These are phyloP conservation scores for Fusarium drepaniforme DNA, from an alignment of 2,329 filamentous ascomycete species.

Conservation along the genomic window DNA sequence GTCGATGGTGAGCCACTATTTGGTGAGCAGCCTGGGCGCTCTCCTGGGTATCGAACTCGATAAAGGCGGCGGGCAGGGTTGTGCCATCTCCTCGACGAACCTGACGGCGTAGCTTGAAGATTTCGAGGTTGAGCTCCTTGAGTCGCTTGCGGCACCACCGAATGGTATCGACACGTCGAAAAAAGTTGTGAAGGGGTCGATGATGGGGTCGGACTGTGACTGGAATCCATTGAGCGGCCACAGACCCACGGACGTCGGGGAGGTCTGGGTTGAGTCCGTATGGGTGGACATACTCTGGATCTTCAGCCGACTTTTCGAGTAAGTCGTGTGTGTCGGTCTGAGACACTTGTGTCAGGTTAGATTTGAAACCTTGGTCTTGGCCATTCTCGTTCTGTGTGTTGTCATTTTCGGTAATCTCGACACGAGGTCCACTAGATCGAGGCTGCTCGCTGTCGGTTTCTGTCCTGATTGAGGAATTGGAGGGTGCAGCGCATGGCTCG, in stretches of 20 bases:
- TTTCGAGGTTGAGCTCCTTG: conserved; percentile 54
- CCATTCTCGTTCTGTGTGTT: neutral
- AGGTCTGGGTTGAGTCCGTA: conserved; percentile 51
- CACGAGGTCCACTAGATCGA: neutral
- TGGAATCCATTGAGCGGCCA: conserved; percentile 81
- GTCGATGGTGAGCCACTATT: conserved; percentile 86
- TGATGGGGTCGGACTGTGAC: conserved; percentile 83
- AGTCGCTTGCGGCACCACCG: conserved; percentile 79
- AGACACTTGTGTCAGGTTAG: conserved; percentile 25
- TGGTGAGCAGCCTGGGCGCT: conserved; percentile 91
- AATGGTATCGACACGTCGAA: conserved; percentile 95
- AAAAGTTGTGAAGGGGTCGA: conserved; percentile 73
- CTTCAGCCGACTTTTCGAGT: conserved; percentile 41
- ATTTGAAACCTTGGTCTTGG: conserved; percentile 20
- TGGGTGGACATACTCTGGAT: conserved; percentile 52
- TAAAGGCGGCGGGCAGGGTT: conserved; percentile 83
- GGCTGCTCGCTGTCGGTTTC: conserved; percentile 22
- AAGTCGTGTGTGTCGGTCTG: conserved; percentile 19
- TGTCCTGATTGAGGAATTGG: conserved; percentile 25
- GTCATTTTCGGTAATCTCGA: conserved; percentile 17
- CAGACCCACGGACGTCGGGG: conserved; percentile 58
- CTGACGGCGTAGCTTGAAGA: conserved; percentile 77
- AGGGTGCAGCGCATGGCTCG: conserved; percentile 22
- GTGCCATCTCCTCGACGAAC: conserved; percentile 78
- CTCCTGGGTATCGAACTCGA: conserved; percentile 87